phyloP scores from a whole-genome alignment of 345 rosid species.

The Murraya koenigii region DNA sequence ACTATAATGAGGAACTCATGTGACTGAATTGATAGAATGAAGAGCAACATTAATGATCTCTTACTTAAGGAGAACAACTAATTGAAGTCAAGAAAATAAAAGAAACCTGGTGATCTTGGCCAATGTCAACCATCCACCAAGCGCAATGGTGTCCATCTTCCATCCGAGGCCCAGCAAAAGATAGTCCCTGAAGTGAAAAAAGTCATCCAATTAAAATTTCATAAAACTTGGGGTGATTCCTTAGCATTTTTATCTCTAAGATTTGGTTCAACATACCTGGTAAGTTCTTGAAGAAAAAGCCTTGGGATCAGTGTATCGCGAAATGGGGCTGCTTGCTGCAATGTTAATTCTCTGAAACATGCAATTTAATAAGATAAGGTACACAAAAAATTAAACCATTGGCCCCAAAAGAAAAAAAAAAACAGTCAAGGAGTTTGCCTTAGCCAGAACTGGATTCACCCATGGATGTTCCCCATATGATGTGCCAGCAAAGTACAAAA shows the following conservation, averaged over 20 bases:
- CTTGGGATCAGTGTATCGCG: slow-evolving; percentile 86
- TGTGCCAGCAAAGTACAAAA: slow-evolving; percentile 81
- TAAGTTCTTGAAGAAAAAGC: slow-evolving; percentile 80
- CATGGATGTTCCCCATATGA: slow-evolving; percentile 90
- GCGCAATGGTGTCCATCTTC: slow-evolving; percentile 62
- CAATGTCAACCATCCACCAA: slow-evolving; percentile 96
- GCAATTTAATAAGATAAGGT: slow-evolving; percentile 10
- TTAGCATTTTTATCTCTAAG: background rate
- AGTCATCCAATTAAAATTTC: background rate
- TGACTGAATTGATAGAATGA: background rate
- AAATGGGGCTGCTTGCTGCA: slow-evolving; percentile 79
- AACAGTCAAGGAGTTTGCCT: slow-evolving; percentile 40
- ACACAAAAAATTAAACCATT: background rate
- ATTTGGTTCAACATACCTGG: slow-evolving; percentile 45
- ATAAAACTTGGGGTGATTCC: background rate
- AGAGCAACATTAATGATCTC: background rate
- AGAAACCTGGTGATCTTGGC: slow-evolving; percentile 87
- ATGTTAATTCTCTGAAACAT: slow-evolving; percentile 63
- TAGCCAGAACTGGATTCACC: slow-evolving; percentile 91
- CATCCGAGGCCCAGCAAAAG: slow-evolving; percentile 78
- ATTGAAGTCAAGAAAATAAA: background rate
- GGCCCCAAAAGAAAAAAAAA: background rate
- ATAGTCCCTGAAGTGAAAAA: slow-evolving; percentile 60
- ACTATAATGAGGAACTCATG: background rate
- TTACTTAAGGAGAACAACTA: background rate